Conservation (phyloP, 192 early-diverging fungal genomes). For the Linderina pennispora region DNA sequence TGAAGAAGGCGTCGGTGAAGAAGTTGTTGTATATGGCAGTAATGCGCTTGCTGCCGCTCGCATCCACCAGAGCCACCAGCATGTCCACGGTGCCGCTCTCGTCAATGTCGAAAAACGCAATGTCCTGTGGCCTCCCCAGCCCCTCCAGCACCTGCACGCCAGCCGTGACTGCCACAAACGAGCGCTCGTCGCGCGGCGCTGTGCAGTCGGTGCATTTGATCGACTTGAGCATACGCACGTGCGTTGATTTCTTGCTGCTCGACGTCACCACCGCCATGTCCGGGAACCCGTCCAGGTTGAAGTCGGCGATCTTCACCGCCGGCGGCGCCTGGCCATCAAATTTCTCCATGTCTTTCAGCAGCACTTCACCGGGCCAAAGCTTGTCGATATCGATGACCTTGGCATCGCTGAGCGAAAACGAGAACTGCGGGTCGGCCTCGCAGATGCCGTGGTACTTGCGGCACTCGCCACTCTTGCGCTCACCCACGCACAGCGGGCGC, state of each 20-base stretch:
- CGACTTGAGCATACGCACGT: constrained; percentile 64
- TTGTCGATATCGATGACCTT: constrained; percentile 19
- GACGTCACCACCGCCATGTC: constrained; percentile 69
- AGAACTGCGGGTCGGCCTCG: constrained; percentile 58
- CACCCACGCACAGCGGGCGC: constrained; percentile 64
- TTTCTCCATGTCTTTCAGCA: constrained; percentile 34
- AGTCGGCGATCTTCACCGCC: constrained; percentile 63
- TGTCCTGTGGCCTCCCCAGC: constrained; percentile 49
- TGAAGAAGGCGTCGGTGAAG: constrained; percentile 91
- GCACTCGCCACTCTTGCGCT: constrained; percentile 43
- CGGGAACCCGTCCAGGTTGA: constrained; percentile 87
- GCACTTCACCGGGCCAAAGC: constrained; percentile 47
- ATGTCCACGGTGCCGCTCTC: constrained; percentile 83
- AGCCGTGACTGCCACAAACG: constrained; percentile 55
- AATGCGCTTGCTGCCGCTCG: constrained; percentile 30
- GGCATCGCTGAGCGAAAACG: constrained; percentile 30
- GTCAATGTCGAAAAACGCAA: constrained; percentile 86
- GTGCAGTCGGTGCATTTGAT: constrained; percentile 53
- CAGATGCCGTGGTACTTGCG: constrained; percentile 66
- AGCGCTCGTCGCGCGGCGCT: constrained; percentile 47
- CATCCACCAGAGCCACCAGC: constrained; percentile 52
- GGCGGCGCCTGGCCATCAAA: constrained; percentile 57
- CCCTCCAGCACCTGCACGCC: constrained; percentile 59
- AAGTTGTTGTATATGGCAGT: constrained; percentile 79
- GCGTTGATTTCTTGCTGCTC: constrained; percentile 24